Conservation (phyloP, 2,329 filamentous ascomycete species). For the Gyromitra esculenta region DNA sequence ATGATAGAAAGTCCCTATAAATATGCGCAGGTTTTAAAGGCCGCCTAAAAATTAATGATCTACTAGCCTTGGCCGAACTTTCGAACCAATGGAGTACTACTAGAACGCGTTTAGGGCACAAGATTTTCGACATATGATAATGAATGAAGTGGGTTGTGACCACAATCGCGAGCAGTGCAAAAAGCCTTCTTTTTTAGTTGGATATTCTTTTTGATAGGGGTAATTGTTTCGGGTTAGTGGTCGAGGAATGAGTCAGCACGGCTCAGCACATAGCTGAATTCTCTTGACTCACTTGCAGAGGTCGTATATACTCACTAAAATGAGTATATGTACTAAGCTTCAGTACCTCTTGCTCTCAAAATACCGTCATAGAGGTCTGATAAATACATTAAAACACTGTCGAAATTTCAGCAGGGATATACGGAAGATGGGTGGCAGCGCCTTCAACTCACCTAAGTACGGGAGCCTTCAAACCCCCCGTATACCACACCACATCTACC, state of each 20-base stretch:
- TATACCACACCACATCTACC: conserved; percentile 38
- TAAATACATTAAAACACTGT: background rate
- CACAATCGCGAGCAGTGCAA: too few relatives aligned
- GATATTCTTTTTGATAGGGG: too few relatives aligned
- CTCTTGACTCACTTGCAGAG: background rate
- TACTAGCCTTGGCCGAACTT: too few relatives aligned
- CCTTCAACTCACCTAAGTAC: conserved; percentile 38
- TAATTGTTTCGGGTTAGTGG: background rate
- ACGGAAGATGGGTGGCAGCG: conserved; percentile 36
- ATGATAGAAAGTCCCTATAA: too few relatives aligned
- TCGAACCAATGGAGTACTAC: too few relatives aligned
- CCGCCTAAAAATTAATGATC: too few relatives aligned
- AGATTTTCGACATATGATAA: too few relatives aligned
- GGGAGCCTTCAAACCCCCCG: conserved; percentile 42
- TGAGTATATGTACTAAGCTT: background rate
- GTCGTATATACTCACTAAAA: background rate
- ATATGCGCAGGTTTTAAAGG: too few relatives aligned
- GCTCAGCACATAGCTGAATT: background rate
- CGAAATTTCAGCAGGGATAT: background rate
- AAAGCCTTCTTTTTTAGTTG: too few relatives aligned
- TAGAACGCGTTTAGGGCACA: too few relatives aligned
- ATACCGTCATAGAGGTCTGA: background rate
- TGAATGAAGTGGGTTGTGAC: too few relatives aligned
- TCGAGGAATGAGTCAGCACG: background rate
- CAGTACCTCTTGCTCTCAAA: background rate